phyloP scores from a whole-genome alignment of 192 early-diverging fungal genomes.

The Coemansia aciculifera region DNA sequence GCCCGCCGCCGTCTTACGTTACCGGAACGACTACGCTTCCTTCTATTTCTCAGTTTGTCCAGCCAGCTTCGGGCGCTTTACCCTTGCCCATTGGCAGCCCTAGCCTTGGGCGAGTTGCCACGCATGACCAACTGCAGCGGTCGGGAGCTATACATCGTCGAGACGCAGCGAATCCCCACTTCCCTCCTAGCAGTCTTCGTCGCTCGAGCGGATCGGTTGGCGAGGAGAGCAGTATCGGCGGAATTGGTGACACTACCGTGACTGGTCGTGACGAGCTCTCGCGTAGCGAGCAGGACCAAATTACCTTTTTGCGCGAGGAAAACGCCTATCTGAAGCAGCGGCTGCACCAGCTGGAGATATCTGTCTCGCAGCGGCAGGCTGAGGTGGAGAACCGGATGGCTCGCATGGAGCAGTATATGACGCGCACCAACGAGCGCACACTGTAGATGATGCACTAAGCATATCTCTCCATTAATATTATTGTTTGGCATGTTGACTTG shows the following conservation, averaged over 20 bases:
- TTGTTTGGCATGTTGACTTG: background rate
- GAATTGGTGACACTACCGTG: conserved; percentile 16
- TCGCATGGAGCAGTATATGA: conserved; percentile 36
- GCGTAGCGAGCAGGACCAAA: conserved; percentile 25
- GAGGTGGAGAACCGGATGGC: conserved; percentile 50
- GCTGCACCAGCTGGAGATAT: conserved; percentile 37
- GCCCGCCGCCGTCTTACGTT: background rate
- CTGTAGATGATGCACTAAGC: background rate
- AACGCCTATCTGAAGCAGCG: conserved; percentile 34
- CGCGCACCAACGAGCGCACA: conserved; percentile 10
- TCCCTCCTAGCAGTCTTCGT: conserved; percentile 10
- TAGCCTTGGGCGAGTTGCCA: background rate
- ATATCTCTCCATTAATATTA: too few relatives aligned
- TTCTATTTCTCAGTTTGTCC: conserved; percentile 35
- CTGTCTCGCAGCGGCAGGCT: conserved; percentile 40
- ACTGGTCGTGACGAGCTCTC: conserved; percentile 28
- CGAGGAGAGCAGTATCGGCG: conserved; percentile 21
- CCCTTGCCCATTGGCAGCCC: conserved; percentile 26
- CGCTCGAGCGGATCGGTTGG: conserved; percentile 27
- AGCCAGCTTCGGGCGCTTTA: conserved; percentile 5
- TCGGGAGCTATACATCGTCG: background rate
- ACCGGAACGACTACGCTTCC: conserved; percentile 10
- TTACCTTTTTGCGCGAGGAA: conserved; percentile 40
- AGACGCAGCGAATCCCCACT: conserved; percentile 14
- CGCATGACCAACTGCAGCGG: conserved; percentile 10